Base-by-base conservation (phyloP, 2,329 filamentous ascomycete genomes). In the Penicillium verrucosum region DNA sequence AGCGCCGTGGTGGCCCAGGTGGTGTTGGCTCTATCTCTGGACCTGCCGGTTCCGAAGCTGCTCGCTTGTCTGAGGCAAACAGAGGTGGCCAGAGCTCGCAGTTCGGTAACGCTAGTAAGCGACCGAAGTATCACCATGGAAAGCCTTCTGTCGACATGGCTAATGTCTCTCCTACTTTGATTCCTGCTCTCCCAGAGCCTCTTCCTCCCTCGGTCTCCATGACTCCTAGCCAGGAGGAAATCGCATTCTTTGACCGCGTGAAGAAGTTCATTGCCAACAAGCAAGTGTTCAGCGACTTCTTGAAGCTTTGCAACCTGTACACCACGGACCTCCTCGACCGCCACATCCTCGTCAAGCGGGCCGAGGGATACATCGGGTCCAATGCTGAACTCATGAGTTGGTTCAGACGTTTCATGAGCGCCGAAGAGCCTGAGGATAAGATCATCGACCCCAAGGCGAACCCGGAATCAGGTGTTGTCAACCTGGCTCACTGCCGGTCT, bases 201-300 rank as follows among this genome's bases (percentile, higher is more conserved):
- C 83, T 97, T 32, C 86, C 89, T 14, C 92, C 92, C 0, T 87
- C 86, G 0, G 84, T 87, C 0, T 85, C 87, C 1, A 80, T 87
- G 9, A 86, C 86, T n/a, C 89, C 91, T 1, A 89, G 84, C 25
- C 83, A 87, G 52, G 93, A 97, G 56, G 93, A 97, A 70, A 82
- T 97, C 51, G 86, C 86, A 2, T 97, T 97, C 76, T 99, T 99
- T 67, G 94, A 99, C 60, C 88, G 92, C 8, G 92, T 94, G 18
- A 97, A 97, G 82, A 99, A 99, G 75, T 93, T 89, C 68, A 90
- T 99, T 56, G 87, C 89, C 59, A 97, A 97, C 73, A 89, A 96
- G 72, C 89, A 90, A 54, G 88, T 88, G 3, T 95, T 96, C 82
- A 92, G 90, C 66, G 94, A 99, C 73, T 99, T 99, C 74, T 77